Conservation (phyloP, 306 rosid genomes). For the Cicer arietinum region DNA sequence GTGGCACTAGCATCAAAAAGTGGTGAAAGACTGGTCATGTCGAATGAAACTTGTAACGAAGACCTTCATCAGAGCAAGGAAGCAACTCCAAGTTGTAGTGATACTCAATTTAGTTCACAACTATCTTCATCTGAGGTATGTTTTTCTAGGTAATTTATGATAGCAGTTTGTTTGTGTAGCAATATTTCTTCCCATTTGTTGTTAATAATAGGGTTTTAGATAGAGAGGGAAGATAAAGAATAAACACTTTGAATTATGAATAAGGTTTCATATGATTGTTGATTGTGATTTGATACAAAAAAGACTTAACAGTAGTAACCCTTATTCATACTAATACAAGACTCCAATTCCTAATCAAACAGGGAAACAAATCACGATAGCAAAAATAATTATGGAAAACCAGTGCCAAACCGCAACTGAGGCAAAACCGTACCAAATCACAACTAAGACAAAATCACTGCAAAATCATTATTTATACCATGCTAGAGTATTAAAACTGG, state of each 20-base stretch:
- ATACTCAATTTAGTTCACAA: constrained; percentile 33
- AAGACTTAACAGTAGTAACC: too few relatives aligned
- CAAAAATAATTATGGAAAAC: not conserved
- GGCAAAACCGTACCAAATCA: not conserved
- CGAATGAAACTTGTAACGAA: constrained; percentile 39
- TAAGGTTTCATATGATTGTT: too few relatives aligned
- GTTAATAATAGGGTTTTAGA: not conserved
- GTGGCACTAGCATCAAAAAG: constrained; percentile 5
- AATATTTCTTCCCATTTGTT: constrained; percentile 12
- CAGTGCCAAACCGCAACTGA: not conserved
- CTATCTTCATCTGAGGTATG: constrained; percentile 46
- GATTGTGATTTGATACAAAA: too few relatives aligned
- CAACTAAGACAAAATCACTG: not conserved
- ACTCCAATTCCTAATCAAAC: too few relatives aligned
- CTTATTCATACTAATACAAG: too few relatives aligned
- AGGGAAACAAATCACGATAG: not conserved
- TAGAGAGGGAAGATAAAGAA: too few relatives aligned
- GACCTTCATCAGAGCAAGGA: constrained; percentile 37
- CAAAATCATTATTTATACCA: not conserved
- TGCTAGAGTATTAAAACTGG: not conserved
- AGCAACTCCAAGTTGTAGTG: constrained; percentile 33
- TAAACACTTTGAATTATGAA: too few relatives aligned
- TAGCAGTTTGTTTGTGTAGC: constrained; percentile 4
- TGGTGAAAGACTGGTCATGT: constrained; percentile 38
- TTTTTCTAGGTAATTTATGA: constrained; percentile 16